These are phyloP conservation scores for Malus hybrid DNA, from an alignment of 331 rosid species.

Conservation along the genomic window DNA sequence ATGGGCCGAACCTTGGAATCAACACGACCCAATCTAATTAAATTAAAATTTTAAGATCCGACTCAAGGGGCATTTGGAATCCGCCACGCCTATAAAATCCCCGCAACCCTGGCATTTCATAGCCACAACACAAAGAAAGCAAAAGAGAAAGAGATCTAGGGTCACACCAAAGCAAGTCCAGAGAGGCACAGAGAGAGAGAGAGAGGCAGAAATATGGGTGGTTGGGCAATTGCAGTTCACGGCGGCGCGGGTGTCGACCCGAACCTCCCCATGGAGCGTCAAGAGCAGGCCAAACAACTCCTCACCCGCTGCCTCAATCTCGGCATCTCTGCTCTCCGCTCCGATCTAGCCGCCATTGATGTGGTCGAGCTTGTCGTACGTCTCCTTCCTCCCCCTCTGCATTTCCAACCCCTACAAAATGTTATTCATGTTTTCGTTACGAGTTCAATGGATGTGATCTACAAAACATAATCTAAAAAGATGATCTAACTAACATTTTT, in stretches of 20 bases:
- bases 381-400: not conserved
- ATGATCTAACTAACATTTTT: no score
- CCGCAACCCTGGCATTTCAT: not conserved
- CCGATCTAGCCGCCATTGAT: slow-evolving; percentile 64
- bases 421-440: not conserved
- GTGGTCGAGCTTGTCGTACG: slow-evolving; percentile 94
- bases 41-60: not conserved
- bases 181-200: not conserved
- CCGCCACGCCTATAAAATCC: slow-evolving; percentile 44
- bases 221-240: slow-evolving; percentile 95
- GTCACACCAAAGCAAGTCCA: not conserved
- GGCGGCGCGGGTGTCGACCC: slow-evolving; percentile 99
- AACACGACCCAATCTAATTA: not conserved
- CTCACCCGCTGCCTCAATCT: slow-evolving; percentile 76
- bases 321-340: slow-evolving; percentile 72
- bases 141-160: not conserved
- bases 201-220: slow-evolving; percentile 28
- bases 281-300: slow-evolving; percentile 74
- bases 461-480: no score
- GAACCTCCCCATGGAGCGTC: slow-evolving; percentile 69
- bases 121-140: not conserved
- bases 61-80: slow-evolving; percentile 17
- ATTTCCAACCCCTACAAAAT: not conserved
- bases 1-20: not conserved
- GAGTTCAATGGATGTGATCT: no score